phyloP scores from a whole-genome alignment of 495 filamentous ascomycete genomes.

The Acidiella bohemica region DNA sequence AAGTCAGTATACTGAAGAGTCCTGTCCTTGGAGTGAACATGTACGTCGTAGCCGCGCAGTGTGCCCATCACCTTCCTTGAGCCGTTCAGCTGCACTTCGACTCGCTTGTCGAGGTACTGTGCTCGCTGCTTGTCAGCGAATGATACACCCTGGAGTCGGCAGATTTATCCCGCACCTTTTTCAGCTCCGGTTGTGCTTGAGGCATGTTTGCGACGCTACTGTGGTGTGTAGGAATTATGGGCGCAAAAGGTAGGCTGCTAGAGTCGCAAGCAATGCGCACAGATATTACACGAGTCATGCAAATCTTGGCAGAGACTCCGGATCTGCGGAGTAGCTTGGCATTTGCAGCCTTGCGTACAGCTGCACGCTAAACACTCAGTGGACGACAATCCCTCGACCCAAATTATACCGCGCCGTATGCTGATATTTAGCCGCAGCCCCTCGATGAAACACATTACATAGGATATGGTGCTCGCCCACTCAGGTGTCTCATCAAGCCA shows the following conservation, averaged over 20 bases:
- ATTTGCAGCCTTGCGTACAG: too few species aligned
- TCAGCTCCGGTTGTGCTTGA: constrained; percentile 96
- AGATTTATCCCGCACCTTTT: constrained; percentile 53
- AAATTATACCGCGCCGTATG: too few species aligned
- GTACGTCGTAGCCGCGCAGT: constrained; percentile 88
- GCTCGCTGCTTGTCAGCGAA: constrained; percentile 4
- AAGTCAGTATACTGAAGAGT: background rate
- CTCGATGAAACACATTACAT: too few species aligned
- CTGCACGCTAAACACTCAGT: too few species aligned
- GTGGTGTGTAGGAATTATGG: background rate
- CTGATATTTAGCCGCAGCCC: too few species aligned
- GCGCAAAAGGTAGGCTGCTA: background rate
- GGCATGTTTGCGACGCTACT: constrained; percentile 54
- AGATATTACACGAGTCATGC: background rate
- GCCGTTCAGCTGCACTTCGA: constrained; percentile 95
- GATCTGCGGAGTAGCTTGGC: background rate
- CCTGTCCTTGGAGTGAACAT: background rate
- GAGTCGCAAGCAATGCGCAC: background rate
- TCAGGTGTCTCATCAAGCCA: too few species aligned
- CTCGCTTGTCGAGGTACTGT: constrained; percentile 97
- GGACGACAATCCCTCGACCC: too few species aligned
- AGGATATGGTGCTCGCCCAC: too few species aligned
- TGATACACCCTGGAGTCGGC: too few species aligned
- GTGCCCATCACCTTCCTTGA: constrained; percentile 93
- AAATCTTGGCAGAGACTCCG: too few species aligned